A percentile compares a stretch with the other conserved stretches of the same genome.
Conservation (phyloP, 2,329 filamentous ascomycete genomes). For the Penicillium vulpinum region DNA sequence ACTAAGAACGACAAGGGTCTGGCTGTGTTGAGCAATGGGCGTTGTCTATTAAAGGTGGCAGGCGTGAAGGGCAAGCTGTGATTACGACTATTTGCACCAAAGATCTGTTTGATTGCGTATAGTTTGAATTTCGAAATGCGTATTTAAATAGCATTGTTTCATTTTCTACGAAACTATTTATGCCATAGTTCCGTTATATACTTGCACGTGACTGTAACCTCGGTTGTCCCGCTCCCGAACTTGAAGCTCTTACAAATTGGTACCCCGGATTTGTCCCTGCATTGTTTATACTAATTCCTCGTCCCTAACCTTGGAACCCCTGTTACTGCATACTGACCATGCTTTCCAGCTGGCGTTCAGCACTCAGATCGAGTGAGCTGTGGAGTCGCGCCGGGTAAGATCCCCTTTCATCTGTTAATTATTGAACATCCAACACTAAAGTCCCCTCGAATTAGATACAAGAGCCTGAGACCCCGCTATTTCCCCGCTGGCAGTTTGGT, state of each 20-base stretch:
- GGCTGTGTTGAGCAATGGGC: slow-evolving; percentile 82
- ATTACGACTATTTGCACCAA: slow-evolving; percentile 13
- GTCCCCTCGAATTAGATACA: neutral
- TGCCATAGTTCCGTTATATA: neutral
- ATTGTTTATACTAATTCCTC: neutral
- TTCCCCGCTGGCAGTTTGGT: neutral
- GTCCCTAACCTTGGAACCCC: neutral
- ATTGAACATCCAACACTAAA: slow-evolving; percentile 1
- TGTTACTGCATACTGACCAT: neutral
- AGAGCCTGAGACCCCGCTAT: neutral
- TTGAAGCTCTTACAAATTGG: neutral
- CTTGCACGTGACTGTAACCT: slow-evolving; percentile 8
- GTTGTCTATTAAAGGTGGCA: slow-evolving; percentile 71
- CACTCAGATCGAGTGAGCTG: neutral
- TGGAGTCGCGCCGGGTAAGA: slow-evolving; percentile 3
- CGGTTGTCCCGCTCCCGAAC: neutral
- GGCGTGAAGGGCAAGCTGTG: slow-evolving; percentile 65
- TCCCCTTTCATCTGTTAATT: neutral
- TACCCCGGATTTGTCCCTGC: slow-evolving; percentile 3
- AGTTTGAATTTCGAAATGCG: neutral
- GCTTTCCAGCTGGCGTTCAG: neutral
- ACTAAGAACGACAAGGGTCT: slow-evolving; percentile 78
- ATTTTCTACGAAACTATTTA: neutral
- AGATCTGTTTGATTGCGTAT: neutral
- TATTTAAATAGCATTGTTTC: neutral